phyloP scores from a whole-genome alignment of 768 basidiomycete genomes.

The Termitomyces sp. region DNA sequence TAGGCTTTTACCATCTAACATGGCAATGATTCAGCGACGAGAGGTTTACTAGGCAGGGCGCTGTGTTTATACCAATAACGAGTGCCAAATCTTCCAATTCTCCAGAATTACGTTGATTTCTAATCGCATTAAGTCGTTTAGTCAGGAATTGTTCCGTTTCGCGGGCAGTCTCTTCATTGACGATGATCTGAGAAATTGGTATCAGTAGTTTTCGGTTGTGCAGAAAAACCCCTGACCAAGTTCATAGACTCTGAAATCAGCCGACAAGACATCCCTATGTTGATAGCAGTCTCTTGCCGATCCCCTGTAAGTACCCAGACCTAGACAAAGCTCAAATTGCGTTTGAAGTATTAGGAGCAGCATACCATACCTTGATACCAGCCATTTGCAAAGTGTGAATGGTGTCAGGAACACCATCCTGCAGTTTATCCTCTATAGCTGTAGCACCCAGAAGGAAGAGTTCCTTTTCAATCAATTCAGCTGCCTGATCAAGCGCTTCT shows the following conservation, averaged over 20 bases:
- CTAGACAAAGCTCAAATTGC: slow-evolving; percentile 29
- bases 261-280: slow-evolving; percentile 97
- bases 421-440: slow-evolving; percentile 97
- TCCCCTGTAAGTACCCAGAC: slow-evolving; percentile 99
- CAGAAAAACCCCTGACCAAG: slow-evolving; percentile 52
- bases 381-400: slow-evolving; percentile 98
- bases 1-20: slow-evolving; percentile 89
- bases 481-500: slow-evolving; percentile 91
- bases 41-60: not conserved
- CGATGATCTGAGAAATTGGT: slow-evolving; percentile 64
- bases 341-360: not conserved
- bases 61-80: slow-evolving; percentile 66
- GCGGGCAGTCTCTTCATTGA: slow-evolving; percentile 83
- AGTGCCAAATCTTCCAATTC: slow-evolving; percentile 95
- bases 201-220: not conserved
- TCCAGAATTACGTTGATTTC: slow-evolving; percentile 86
- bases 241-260: slow-evolving; percentile 99
- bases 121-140: slow-evolving; percentile 88
- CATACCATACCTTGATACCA: slow-evolving; percentile 76
- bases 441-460: slow-evolving; percentile 92
- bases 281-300: slow-evolving; percentile 98
- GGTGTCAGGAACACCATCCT: slow-evolving; percentile 97
- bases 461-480: slow-evolving; percentile 95
- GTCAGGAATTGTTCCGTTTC: slow-evolving; percentile 84
- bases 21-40: slow-evolving; percentile 8